Evolutionary conservation across 1,139 yeast species (phyloP).

Genomic region (Candida tropicalis): DNA sequence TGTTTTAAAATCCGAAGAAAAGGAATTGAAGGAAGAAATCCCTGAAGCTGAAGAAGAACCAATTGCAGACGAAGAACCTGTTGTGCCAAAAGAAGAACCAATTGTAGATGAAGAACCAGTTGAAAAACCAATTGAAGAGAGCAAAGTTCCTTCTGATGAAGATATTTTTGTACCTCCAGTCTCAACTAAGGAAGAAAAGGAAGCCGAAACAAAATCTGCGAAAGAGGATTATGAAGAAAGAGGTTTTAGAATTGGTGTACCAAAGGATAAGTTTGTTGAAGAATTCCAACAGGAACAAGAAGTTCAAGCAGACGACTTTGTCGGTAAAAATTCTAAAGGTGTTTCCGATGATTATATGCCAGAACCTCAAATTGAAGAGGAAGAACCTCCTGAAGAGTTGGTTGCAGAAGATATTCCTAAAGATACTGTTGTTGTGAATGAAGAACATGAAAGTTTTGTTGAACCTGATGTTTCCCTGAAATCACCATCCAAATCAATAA

Average conservation of each 20-base stretch:
- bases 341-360: not conserved
- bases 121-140: not conserved
- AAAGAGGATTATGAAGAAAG: not conserved
- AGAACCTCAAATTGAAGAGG: not conserved
- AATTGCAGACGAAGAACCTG: constrained; percentile 4
- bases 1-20: no score
- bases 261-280: constrained; percentile 1
- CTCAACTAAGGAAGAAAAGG: not conserved
- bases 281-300: not conserved
- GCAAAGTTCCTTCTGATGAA: not conserved
- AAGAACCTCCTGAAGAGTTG: constrained; percentile 5
- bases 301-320: not conserved
- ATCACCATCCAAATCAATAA: constrained; percentile 14
- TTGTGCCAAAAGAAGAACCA: constrained; percentile 1
- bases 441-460: constrained; percentile 11
- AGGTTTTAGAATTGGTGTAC: not conserved
- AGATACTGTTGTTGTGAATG: constrained; percentile 4
- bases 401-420: constrained; percentile 3
- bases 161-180: not conserved
- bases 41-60: not conserved
- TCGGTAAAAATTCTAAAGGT: not conserved
- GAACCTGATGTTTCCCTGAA: constrained; percentile 11
- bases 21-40: constrained; percentile 2
- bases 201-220: constrained; percentile 6
- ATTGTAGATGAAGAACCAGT: constrained; percentile 1